Base-by-base conservation (phyloP, 768 basidiomycete species). In the Kwoniella bestiolae region DNA sequence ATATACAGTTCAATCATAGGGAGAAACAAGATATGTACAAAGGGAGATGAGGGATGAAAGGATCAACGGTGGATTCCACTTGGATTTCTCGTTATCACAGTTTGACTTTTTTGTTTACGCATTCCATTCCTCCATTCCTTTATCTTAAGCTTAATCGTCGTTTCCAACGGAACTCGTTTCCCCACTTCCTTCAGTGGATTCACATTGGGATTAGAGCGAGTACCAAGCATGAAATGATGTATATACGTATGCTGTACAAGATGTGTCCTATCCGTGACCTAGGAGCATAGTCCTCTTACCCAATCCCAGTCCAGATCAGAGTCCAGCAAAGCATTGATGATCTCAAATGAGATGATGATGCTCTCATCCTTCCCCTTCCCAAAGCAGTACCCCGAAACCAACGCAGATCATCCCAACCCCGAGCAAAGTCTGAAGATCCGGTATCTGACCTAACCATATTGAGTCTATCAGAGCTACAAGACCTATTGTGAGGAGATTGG, bases 401-500 rank as follows among this genome's bases (percentile, higher is more conserved):
- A 85, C 82, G 11, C 92, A 86, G 69, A 97, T 95, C 72, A 88
- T 85, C 21, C 86, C 86, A 56, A 89, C 90, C 7, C 94, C 94
- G 11, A 88, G 49, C 21, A 94, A 67, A 60, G 91, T 91, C 85
- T 89, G 89, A 2, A 85, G 26, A 0, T 89, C 91, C 63, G 93
- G 77, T 1, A 85, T 83, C 38, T 87, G 85, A 41, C 85, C 78
- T 3, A 91, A 88, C 66, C 93, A 89, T 18, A 89, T 69, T 7
- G 89, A 84, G 80, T 97, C 94, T 45, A 90, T 87, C 16, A 91
- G 73, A 51, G 93, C 86, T 14, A 93, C 91, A 53, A 96, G 85
- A 38, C 95, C 91, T 70, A 95, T 94, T 5, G 94, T 94, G n/a
- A 95, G 85, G n/a, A 98, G 85, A 80, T 87, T 92, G 49, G 92